Evolutionary conservation across 345 rosid species (phyloP).

Genomic region (Sisymbrium altissimum): DNA sequence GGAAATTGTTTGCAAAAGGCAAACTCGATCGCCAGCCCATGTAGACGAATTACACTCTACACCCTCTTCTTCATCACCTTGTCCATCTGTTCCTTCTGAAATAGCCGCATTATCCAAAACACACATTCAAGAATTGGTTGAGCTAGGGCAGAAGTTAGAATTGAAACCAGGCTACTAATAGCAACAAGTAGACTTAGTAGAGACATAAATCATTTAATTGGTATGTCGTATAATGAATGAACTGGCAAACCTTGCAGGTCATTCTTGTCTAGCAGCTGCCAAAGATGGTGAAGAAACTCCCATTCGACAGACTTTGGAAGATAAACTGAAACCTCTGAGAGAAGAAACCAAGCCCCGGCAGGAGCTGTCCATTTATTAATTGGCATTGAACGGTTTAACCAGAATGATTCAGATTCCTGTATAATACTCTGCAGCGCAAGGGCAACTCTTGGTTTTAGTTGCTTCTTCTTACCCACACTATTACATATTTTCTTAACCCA

Average conservation of each 20-base stretch:
- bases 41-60: conserved; percentile 52
- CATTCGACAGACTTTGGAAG: conserved; percentile 76
- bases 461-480: conserved; percentile 78
- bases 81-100: conserved; percentile 28
- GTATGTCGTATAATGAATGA: not conserved
- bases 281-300: conserved; percentile 93
- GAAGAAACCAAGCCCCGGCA: conserved; percentile 93
- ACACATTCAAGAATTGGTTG: not conserved
- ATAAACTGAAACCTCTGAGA: conserved; percentile 77
- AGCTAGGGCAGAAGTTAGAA: not conserved
- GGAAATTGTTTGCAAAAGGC: conserved; percentile 85
- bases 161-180: not conserved
- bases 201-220: conserved; percentile 1
- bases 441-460: conserved; percentile 60
- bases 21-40: conserved; percentile 93
- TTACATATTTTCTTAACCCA: conserved; percentile 89
- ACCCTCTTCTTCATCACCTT: conserved; percentile 32
- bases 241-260: conserved; percentile 37
- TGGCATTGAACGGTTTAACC: conserved; percentile 70
- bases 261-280: conserved; percentile 77
- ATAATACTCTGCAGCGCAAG: conserved; percentile 71
- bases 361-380: conserved; percentile 92
- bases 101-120: conserved; percentile 1
- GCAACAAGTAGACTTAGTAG: not conserved
- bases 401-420: conserved; percentile 70